Percentiles rank a stretch among this genome's conserved stretches.
Evolutionary conservation across 2,329 filamentous ascomycete genomes (phyloP).

Genomic region (Fusarium xylarioides): DNA sequence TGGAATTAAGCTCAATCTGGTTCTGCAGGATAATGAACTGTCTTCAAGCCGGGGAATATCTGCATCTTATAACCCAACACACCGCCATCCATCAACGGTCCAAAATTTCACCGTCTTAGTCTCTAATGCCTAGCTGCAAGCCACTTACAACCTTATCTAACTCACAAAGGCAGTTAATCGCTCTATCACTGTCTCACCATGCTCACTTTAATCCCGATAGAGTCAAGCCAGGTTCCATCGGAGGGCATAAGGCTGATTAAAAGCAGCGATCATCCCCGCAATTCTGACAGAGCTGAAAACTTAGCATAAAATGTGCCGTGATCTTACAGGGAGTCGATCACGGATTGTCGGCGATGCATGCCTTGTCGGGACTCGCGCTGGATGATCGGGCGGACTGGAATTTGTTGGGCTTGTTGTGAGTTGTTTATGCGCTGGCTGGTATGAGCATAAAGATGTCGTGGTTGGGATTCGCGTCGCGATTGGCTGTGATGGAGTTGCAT

Average conservation of each 20-base stretch:
- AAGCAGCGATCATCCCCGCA: background rate
- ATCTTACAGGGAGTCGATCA: background rate
- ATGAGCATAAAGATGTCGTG: background rate
- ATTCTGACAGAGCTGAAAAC: slow-evolving; percentile 10
- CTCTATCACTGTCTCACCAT: background rate
- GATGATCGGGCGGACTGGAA: background rate
- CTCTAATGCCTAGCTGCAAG: background rate
- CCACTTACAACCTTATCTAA: background rate
- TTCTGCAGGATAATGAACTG: background rate
- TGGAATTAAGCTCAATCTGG: background rate
- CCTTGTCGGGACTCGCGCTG: background rate
- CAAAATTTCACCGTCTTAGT: slow-evolving; percentile 9
- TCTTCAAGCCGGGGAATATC: accelerated
- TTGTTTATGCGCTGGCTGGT: background rate
- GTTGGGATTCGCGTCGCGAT: background rate
- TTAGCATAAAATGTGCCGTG: background rate
- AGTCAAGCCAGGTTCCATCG: background rate
- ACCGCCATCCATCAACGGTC: background rate
- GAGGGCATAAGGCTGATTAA: slow-evolving; percentile 15
- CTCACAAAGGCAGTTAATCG: background rate
- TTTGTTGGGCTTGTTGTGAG: background rate
- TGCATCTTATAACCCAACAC: slow-evolving; percentile 1
- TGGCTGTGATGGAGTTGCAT: background rate
- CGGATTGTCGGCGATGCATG: slow-evolving; percentile 1
- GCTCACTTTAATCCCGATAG: background rate